A percentile compares a stretch with the other conserved stretches of the same genome.
Evolutionary conservation across 1,284 basidiomycete genomes (phyloP).

Genomic region (Microbotryum saponariae): DNA sequence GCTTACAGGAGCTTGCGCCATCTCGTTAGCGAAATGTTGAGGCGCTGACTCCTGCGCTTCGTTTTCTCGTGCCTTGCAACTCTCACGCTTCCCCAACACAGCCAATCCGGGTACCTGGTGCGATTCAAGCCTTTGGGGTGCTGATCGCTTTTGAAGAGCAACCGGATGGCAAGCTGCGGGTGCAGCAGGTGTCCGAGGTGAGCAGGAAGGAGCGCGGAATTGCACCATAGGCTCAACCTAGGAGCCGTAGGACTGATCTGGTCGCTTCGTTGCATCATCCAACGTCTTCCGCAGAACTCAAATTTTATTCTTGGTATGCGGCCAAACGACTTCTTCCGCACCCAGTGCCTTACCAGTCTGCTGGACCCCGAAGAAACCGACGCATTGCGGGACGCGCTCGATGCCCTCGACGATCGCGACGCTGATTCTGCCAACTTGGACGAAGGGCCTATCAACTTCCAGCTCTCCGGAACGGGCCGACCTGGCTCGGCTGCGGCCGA

Average conservation of each 20-base stretch:
- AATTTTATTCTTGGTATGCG: slow-evolving; percentile 64
- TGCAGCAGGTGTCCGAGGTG: slow-evolving; percentile 78
- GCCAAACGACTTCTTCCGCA: slow-evolving; percentile 66
- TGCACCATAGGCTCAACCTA: too few relatives aligned
- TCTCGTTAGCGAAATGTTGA: slow-evolving; percentile 35
- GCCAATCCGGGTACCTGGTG: slow-evolving; percentile 77
- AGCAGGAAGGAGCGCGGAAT: slow-evolving; percentile 20
- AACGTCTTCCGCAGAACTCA: slow-evolving; percentile 49
- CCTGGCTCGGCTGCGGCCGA: slow-evolving; percentile 26
- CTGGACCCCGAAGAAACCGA: slow-evolving; percentile 64
- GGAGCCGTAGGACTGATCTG: not conserved
- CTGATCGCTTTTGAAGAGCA: slow-evolving; percentile 67
- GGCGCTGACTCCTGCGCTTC: not conserved
- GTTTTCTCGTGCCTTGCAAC: not conserved
- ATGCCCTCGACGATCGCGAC: slow-evolving; percentile 31
- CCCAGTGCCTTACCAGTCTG: slow-evolving; percentile 67
- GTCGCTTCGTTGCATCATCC: not conserved
- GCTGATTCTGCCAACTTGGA: slow-evolving; percentile 19
- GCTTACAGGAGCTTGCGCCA: not conserved
- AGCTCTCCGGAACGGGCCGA: slow-evolving; percentile 31
- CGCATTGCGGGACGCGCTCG: slow-evolving; percentile 55
- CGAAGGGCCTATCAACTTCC: slow-evolving; percentile 38
- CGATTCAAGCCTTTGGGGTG: slow-evolving; percentile 78
- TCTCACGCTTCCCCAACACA: not conserved
- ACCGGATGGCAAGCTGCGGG: slow-evolving; percentile 54